A percentile compares a stretch with the other conserved stretches of the same genome.
Conservation (phyloP, 495 filamentous ascomycete genomes). For the Friedmanniomyces simplex region DNA sequence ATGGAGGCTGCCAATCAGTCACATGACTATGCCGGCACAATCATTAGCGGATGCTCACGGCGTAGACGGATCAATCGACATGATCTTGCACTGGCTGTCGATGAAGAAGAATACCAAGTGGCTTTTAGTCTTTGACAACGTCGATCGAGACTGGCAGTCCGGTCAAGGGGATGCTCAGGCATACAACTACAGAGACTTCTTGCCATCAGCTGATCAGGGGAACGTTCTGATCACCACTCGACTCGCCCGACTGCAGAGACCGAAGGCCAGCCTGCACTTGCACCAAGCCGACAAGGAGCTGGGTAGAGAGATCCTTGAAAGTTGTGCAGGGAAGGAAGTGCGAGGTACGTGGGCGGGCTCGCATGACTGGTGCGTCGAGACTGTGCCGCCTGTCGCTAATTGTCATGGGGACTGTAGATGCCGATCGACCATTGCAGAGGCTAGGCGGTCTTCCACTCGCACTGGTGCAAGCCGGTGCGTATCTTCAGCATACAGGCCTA, state of each 20-base stretch:
- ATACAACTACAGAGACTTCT: slow-evolving; percentile 32
- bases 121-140: slow-evolving; percentile 37
- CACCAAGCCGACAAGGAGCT: neutral
- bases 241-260: slow-evolving; percentile 21
- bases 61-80: neutral
- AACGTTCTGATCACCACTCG: slow-evolving; percentile 37
- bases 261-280: neutral
- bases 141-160: slow-evolving; percentile 30
- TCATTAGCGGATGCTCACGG: neutral
- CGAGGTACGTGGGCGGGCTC: no score
- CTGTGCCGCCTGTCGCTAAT: no score
- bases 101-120: slow-evolving; percentile 27
- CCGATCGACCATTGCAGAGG: no score
- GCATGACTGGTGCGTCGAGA: no score
- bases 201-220: slow-evolving; percentile 33
- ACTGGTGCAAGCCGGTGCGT: neutral
- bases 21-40: neutral
- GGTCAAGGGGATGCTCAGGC: slow-evolving; percentile 17
- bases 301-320: no score
- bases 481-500: neutral
- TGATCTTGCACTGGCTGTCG: slow-evolving; percentile 21
- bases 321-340: no score
- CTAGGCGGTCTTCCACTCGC: neutral
- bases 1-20: neutral
- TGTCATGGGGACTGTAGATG: no score